Conservation (phyloP, 345 rosid species). For the Cardamine resedifolia region DNA sequence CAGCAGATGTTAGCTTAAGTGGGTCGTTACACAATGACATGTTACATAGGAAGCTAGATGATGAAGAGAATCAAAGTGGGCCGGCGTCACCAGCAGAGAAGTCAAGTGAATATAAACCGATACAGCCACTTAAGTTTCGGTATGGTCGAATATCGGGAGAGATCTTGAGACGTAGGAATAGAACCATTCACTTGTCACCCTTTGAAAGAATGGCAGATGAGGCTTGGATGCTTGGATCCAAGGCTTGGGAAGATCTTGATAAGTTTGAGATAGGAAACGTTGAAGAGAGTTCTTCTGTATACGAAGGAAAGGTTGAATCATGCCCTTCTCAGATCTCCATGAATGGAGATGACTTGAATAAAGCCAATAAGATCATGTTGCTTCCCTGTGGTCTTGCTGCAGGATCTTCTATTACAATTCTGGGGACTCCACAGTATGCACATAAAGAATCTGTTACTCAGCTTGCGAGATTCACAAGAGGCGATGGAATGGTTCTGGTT, state of each 20-base stretch:
- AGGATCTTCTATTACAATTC: constrained; percentile 87
- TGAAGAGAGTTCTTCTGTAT: constrained; percentile 36
- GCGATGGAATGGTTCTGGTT: constrained; percentile 66
- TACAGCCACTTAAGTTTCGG: constrained; percentile 57
- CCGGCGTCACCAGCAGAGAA: constrained; percentile 54
- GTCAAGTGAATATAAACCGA: constrained; percentile 30
- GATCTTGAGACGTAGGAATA: constrained; percentile 68
- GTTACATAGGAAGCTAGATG: constrained; percentile 67
- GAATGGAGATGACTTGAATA: constrained; percentile 67
- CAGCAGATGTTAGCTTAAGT: constrained; percentile 54
- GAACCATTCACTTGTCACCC: constrained; percentile 55
- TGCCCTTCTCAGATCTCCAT: constrained; percentile 86
- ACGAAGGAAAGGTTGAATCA: constrained; percentile 53
- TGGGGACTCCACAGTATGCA: constrained; percentile 87
- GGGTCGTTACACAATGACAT: constrained; percentile 69
- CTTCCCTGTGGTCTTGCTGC: constrained; percentile 97
- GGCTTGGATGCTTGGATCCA: constrained; percentile 87
- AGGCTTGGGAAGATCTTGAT: constrained; percentile 85
- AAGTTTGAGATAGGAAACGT: constrained; percentile 51
- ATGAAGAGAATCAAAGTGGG: constrained; percentile 49
- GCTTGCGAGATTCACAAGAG: constrained; percentile 51
- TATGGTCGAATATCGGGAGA: constrained; percentile 83
- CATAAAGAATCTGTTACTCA: constrained; percentile 87
- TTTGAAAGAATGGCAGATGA: constrained; percentile 90
- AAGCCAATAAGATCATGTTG: constrained; percentile 64